A percentile compares a stretch with the other conserved stretches of the same genome.
Evolutionary conservation across 2,329 filamentous ascomycete genomes (phyloP).

Genomic region (Bertia moriformis): DNA sequence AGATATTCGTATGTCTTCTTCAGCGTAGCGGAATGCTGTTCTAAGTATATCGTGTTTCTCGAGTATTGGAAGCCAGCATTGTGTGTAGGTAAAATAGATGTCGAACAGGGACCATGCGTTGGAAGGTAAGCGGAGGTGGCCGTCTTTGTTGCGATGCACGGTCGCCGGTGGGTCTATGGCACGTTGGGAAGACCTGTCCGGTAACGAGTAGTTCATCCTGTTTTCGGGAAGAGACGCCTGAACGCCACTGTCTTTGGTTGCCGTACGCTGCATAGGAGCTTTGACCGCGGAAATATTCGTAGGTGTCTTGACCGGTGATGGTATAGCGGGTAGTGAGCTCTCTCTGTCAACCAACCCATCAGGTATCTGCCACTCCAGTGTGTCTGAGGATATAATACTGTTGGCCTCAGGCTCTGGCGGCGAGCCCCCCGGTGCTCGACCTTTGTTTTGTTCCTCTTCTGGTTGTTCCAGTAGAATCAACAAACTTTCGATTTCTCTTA

Average conservation of each 20-base stretch:
- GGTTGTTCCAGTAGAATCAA: constrained; percentile 22
- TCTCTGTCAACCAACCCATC: constrained; percentile 10
- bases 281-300: no score
- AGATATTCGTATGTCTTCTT: constrained; percentile 27
- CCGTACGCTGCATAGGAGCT: background rate
- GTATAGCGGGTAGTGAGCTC: constrained; percentile 7
- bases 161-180: no score
- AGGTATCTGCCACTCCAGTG: constrained; percentile 16
- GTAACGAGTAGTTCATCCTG: background rate
- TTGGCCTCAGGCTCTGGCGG: constrained; percentile 13
- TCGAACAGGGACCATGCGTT: constrained; percentile 50
- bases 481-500: constrained; percentile 46
- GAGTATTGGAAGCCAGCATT: constrained; percentile 63
- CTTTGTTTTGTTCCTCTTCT: constrained; percentile 16
- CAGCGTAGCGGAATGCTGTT: constrained; percentile 25
- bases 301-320: background rate
- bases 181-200: background rate
- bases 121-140: constrained; percentile 23
- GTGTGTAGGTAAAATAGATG: constrained; percentile 61
- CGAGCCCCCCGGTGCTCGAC: constrained; percentile 13
- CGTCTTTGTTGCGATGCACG: no score
- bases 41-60: constrained; percentile 50
- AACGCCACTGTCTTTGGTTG: background rate
- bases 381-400: constrained; percentile 7
- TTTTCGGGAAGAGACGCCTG: background rate